phyloP scores from a whole-genome alignment of 2,329 filamentous ascomycete species.

The Triangularia setosa region DNA sequence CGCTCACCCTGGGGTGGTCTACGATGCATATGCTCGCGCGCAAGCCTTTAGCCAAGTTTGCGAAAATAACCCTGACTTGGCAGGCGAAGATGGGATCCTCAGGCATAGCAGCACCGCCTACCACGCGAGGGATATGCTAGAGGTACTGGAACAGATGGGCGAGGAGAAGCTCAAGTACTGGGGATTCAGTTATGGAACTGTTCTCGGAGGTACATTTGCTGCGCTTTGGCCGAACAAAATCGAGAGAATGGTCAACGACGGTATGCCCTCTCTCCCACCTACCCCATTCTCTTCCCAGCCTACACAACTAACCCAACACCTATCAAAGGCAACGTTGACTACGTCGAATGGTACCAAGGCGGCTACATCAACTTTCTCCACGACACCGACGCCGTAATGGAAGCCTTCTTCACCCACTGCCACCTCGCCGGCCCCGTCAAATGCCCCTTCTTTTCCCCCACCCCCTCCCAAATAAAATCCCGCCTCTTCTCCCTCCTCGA shows the following conservation, averaged over 20 bases:
- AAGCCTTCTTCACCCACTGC: slow-evolving; percentile 52
- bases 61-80: slow-evolving; percentile 40
- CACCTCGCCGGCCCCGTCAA: slow-evolving; percentile 45
- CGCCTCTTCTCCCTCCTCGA: slow-evolving; percentile 40
- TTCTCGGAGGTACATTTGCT: slow-evolving; percentile 40
- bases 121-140: slow-evolving; percentile 49
- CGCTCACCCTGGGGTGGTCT: slow-evolving; percentile 43
- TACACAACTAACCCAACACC: background rate
- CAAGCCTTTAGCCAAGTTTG: slow-evolving; percentile 42
- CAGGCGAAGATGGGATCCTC: slow-evolving; percentile 38
- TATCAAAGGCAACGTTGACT: slow-evolving; percentile 44
- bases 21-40: slow-evolving; percentile 43
- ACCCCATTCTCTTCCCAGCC: background rate
- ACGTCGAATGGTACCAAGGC: slow-evolving; percentile 50
- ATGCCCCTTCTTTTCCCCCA: slow-evolving; percentile 42
- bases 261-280: slow-evolving; percentile 21
- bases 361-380: slow-evolving; percentile 44
- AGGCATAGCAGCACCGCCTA: slow-evolving; percentile 47
- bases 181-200: slow-evolving; percentile 39
- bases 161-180: slow-evolving; percentile 38
- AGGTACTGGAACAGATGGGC: slow-evolving; percentile 42
- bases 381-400: slow-evolving; percentile 53
- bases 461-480: slow-evolving; percentile 36
- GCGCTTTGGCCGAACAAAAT: slow-evolving; percentile 35
- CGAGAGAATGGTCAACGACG: slow-evolving; percentile 36